Base-by-base conservation (phyloP, 2,329 filamentous ascomycete genomes). In the Periconia sp. region DNA sequence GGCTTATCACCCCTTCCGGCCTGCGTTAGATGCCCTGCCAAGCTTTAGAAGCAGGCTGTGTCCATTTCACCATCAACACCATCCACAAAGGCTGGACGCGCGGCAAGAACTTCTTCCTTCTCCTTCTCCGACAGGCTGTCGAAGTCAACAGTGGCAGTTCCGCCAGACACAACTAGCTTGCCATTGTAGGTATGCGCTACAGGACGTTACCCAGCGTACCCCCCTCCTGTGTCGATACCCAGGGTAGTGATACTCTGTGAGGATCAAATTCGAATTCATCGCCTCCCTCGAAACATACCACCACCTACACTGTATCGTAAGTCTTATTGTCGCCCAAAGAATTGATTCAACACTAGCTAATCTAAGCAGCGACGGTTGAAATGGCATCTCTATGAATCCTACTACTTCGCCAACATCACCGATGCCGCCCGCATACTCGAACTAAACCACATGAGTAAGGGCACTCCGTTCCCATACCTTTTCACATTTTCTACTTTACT, bases 251-350 rank as follows among this genome's bases (percentile, higher is more conserved):
- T n/a, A n/a, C n/a, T n/a, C n/a, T n/a, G n/a, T n/a, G n/a, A n/a
- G n/a, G n/a, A n/a, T n/a, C n/a, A n/a, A n/a, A n/a, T n/a, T n/a
- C n/a, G n/a, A n/a, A n/a, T n/a, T n/a, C n/a, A 46, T 46, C 20
- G 44, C 44, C 6, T 30, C 20, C 31, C 44, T 46, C 14, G 44
- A 46, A 46, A 20, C 20, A 11, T 46, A 46, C 30, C 44, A 46
- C 19, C 44, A 46, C 19, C 44, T 46, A 15, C 44, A 46, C 30
- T 46, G 44, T 27, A 46, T 46, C 30, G 44, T 46, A 30, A 46
- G 44, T 46, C 41, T 44, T 44, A n/a, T 11, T 18, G n/a, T 44
- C 18, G 41, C 19, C 41, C 19, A 18, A 44, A 14, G n/a, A 44
- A 44, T 23, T 44, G 5, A 5, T 18, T 19, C 19, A 44, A 44